Evolutionary conservation across 306 rosid genomes (phyloP).

Genomic region (Gillenia trifoliata): DNA sequence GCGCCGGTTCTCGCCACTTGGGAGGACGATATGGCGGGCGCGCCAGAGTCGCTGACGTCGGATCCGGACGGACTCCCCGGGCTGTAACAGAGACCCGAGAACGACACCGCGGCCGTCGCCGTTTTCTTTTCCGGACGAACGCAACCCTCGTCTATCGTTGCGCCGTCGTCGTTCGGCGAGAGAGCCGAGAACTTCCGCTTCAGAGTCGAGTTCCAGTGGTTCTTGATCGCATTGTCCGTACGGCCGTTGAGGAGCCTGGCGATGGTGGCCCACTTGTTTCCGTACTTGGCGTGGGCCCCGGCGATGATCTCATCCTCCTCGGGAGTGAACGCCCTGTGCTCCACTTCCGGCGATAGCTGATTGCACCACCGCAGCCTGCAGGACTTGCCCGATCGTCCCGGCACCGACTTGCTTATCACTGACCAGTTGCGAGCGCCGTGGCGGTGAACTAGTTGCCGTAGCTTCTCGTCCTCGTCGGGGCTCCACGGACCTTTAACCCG

Average conservation of each 20-base stretch:
- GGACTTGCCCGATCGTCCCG: slow-evolving; percentile 54
- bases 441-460: slow-evolving; percentile 30
- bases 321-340: slow-evolving; percentile 40
- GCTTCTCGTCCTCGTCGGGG: slow-evolving; percentile 46
- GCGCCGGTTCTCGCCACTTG: slow-evolving; percentile 2
- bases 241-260: slow-evolving; percentile 56
- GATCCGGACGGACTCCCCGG: slow-evolving; percentile 41
- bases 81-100: slow-evolving; percentile 9
- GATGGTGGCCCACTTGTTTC: slow-evolving; percentile 69
- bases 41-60: slow-evolving; percentile 36
- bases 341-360: slow-evolving; percentile 59
- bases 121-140: slow-evolving; percentile 24
- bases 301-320: slow-evolving; percentile 43
- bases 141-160: neutral
- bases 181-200: slow-evolving; percentile 39
- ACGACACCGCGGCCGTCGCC: slow-evolving; percentile 1
- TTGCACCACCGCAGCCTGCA: slow-evolving; percentile 63
- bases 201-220: slow-evolving; percentile 16
- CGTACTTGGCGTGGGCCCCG: slow-evolving; percentile 35
- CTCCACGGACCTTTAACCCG: slow-evolving; percentile 58
- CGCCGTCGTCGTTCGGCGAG: neutral
- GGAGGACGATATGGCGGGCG: slow-evolving; percentile 3
- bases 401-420: slow-evolving; percentile 36
- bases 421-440: slow-evolving; percentile 55
- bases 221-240: slow-evolving; percentile 60